Evolutionary conservation across 2,329 filamentous ascomycete species (phyloP).

Genomic region (Tetracladium maxilliforme): DNA sequence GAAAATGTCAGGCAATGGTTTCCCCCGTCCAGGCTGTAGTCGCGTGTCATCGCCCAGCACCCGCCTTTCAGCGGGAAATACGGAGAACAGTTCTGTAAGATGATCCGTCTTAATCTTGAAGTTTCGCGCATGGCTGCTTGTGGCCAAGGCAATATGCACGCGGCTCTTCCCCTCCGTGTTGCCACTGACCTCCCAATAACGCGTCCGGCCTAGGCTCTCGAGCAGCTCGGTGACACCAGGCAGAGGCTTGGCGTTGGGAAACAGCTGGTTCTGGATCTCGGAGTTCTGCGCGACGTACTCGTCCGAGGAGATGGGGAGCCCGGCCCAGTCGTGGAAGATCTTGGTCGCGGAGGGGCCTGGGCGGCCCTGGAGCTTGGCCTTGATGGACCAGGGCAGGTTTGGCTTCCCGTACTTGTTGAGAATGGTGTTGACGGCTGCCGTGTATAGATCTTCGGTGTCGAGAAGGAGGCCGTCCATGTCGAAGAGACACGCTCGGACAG

Average conservation of each 20-base stretch:
- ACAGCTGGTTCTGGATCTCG: slow-evolving; percentile 54
- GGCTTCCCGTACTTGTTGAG: slow-evolving; percentile 62
- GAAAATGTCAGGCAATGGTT: slow-evolving; percentile 92
- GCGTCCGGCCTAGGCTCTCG: slow-evolving; percentile 34
- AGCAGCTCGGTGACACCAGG: slow-evolving; percentile 66
- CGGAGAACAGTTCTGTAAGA: slow-evolving; percentile 37
- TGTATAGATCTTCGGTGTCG: slow-evolving; percentile 85
- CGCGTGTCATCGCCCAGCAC: slow-evolving; percentile 76
- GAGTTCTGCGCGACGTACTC: slow-evolving; percentile 48
- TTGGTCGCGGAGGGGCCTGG: slow-evolving; percentile 24
- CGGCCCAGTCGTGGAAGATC: slow-evolving; percentile 68
- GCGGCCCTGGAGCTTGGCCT: slow-evolving; percentile 53
- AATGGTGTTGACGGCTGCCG: slow-evolving; percentile 66
- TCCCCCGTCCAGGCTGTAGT: slow-evolving; percentile 68
- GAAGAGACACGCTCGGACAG: slow-evolving; percentile 83
- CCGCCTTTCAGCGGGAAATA: slow-evolving; percentile 51
- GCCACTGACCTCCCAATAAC: slow-evolving; percentile 19
- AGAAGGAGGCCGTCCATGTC: slow-evolving; percentile 98
- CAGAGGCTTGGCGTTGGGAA: slow-evolving; percentile 61
- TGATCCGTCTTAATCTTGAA: slow-evolving; percentile 55
- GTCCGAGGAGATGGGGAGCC: slow-evolving; percentile 61
- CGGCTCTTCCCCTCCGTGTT: slow-evolving; percentile 7
- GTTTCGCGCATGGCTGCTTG: slow-evolving; percentile 57
- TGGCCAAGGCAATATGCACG: slow-evolving; percentile 69
- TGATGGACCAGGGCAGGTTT: slow-evolving; percentile 79